phyloP scores from a whole-genome alignment of 163 green algal species.

The Chlamydomonas reinhardtii region DNA sequence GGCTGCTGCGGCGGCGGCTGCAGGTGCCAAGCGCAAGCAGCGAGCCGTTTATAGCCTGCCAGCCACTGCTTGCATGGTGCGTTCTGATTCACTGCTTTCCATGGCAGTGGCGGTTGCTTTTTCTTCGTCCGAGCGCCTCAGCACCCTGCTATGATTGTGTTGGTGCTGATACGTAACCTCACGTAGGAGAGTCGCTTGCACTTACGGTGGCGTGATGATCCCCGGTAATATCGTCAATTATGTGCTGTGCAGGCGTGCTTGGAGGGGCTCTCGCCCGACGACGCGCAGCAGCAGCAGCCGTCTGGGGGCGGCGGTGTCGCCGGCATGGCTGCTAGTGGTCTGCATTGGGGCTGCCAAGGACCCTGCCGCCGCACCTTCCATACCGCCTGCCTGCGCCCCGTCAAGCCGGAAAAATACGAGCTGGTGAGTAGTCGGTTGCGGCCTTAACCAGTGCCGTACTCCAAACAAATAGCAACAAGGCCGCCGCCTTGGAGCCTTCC shows the following conservation, averaged over 20 bases:
- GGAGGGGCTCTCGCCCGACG: not conserved
- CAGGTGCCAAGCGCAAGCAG: conserved; percentile 5
- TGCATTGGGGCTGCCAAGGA: conserved; percentile 48
- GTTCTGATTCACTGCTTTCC: not conserved
- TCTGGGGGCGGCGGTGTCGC: not conserved
- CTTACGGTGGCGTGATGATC: no score
- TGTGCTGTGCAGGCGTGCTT: conserved; percentile 13
- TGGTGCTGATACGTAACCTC: no score
- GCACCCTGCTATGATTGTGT: no score
- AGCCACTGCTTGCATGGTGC: conserved; percentile 5
- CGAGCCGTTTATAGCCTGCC: conserved; percentile 31
- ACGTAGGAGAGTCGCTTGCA: no score
- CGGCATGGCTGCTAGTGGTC: not conserved
- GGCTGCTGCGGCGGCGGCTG: not conserved
- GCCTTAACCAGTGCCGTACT: no score
- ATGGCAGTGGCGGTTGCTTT: no score
- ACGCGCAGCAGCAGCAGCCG: not conserved
- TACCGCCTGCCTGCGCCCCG: conserved; percentile 43
- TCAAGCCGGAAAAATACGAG: not conserved
- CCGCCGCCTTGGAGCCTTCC: no score
- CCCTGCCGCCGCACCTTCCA: conserved; percentile 62
- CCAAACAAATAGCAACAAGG: no score
- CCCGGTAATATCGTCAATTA: not conserved
- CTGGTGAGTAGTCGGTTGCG: conserved; percentile 27
- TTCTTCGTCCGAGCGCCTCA: no score